Conservation (phyloP, 1,284 basidiomycete species). For the Polyporus tsugae region DNA sequence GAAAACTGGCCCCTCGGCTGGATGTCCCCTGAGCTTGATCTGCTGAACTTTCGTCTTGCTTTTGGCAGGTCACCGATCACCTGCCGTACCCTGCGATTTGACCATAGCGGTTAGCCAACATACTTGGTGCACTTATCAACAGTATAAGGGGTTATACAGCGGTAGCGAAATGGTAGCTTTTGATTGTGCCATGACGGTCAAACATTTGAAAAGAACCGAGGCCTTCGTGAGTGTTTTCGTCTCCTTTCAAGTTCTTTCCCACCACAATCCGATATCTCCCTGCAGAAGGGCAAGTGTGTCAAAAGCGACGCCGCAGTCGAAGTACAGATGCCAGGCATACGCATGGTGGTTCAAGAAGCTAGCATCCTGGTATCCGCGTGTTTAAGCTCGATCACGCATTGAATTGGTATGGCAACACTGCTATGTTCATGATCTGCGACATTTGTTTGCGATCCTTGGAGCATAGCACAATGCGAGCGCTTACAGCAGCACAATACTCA, state of each 20-base stretch:
- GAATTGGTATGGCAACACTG: not conserved
- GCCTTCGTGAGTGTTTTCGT: not conserved
- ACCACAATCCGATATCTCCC: not conserved
- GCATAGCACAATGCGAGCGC: not conserved
- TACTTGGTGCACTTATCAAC: too few species aligned
- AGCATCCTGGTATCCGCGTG: constrained; percentile 1
- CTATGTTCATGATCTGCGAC: not conserved
- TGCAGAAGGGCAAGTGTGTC: not conserved
- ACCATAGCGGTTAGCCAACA: not conserved
- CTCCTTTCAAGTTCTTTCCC: not conserved
- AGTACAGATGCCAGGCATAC: not conserved
- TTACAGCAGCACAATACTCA: not conserved
- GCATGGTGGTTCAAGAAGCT: not conserved
- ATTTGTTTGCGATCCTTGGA: not conserved
- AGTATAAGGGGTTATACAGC: too few species aligned
- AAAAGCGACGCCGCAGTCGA: not conserved
- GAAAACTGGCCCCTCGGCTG: not conserved
- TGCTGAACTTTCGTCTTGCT: not conserved
- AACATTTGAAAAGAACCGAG: not conserved
- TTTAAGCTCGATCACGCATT: not conserved
- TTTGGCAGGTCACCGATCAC: not conserved
- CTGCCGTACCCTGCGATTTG: not conserved
- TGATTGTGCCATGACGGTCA: not conserved
- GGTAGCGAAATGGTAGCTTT: too few species aligned
- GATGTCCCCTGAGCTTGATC: not conserved